phyloP scores from a whole-genome alignment of 495 filamentous ascomycete species.

The Xylaria nigripes region DNA sequence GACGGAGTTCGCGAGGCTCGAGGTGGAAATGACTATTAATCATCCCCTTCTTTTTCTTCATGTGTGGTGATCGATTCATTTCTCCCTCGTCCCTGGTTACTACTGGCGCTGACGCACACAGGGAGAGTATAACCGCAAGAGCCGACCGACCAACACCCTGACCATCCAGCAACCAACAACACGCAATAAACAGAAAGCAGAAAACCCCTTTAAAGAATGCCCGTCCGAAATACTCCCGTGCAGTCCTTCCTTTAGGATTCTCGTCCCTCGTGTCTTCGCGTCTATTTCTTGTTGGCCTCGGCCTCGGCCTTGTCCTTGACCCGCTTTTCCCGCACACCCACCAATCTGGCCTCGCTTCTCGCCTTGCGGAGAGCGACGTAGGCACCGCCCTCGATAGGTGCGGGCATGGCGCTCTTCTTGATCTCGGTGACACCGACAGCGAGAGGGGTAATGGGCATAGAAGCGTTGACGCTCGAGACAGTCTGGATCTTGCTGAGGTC shows the following conservation, averaged over 20 bases:
- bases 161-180: slow-evolving; percentile 25
- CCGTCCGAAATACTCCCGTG: slow-evolving; percentile 29
- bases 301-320: slow-evolving; percentile 87
- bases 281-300: slow-evolving; percentile 81
- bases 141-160: slow-evolving; percentile 27
- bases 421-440: slow-evolving; percentile 62
- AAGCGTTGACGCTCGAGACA: slow-evolving; percentile 46
- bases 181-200: slow-evolving; percentile 34
- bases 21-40: neutral
- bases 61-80: slow-evolving; percentile 6
- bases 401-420: slow-evolving; percentile 68
- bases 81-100: slow-evolving; percentile 13
- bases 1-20: slow-evolving; percentile 8
- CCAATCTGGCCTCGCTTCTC: slow-evolving; percentile 71
- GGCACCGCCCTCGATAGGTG: slow-evolving; percentile 66
- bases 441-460: slow-evolving; percentile 65
- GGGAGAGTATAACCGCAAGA: slow-evolving; percentile 13
- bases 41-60: slow-evolving; percentile 8
- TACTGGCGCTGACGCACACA: slow-evolving; percentile 1
- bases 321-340: slow-evolving; percentile 86
- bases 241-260: slow-evolving; percentile 19
- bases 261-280: slow-evolving; percentile 18
- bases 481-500: slow-evolving; percentile 73
- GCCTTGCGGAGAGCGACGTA: slow-evolving; percentile 80
- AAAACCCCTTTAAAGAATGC: slow-evolving; percentile 30